Evolutionary conservation across 257 asterid species (phyloP).

Genomic region (Nicotiana sylvestris): DNA sequence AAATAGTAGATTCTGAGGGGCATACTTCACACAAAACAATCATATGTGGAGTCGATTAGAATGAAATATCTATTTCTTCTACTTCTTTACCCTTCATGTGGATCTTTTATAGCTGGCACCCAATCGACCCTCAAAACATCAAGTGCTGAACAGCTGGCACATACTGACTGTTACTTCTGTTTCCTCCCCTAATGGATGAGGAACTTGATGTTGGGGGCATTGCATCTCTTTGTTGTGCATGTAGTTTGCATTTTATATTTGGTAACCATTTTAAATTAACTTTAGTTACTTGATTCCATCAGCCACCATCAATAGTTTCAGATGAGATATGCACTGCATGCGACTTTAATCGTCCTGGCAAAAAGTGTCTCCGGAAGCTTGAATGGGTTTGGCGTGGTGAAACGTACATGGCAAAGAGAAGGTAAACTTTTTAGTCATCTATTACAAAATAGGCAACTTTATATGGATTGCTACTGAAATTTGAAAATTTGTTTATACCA

Average conservation of each 20-base stretch:
- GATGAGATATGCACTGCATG: conserved; percentile 99
- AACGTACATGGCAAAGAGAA: conserved; percentile 91
- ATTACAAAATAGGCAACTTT: conserved; percentile 11
- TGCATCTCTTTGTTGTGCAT: conserved; percentile 7
- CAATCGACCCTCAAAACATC: background rate
- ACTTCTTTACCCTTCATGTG: background rate
- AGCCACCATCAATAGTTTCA: conserved; percentile 96
- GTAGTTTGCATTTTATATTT: conserved; percentile 15
- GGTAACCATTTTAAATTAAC: conserved; percentile 20
- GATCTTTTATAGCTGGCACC: background rate
- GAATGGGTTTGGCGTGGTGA: conserved; percentile 99
- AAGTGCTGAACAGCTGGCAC: conserved; percentile 6
- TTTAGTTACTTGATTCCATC: conserved; percentile 27
- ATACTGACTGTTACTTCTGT: background rate
- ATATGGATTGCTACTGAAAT: conserved; percentile 15
- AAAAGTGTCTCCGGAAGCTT: conserved; percentile 92
- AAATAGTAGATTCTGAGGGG: background rate
- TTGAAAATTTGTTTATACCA: conserved; percentile 14
- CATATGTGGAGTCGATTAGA: background rate
- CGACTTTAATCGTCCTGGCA: conserved; percentile 97
- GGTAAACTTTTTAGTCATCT: conserved; percentile 43
- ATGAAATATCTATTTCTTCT: background rate
- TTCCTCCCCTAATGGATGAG: background rate
- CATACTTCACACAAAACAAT: background rate
- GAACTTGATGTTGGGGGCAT: background rate